Conservation (phyloP, 2,329 filamentous ascomycete genomes). For the Tolypocladium tropicale region DNA sequence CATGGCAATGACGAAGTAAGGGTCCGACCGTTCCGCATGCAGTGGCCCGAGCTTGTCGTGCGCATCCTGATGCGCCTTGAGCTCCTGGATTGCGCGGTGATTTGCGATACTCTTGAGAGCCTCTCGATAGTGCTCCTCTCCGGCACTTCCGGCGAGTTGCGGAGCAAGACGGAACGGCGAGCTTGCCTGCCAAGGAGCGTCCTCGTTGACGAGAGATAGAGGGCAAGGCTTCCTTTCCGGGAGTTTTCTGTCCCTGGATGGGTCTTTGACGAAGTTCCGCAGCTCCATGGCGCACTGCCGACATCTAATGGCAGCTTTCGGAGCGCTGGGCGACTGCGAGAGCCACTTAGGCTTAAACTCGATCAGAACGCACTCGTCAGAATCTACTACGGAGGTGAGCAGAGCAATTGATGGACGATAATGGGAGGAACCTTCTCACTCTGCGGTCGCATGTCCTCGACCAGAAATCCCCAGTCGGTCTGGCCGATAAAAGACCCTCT, state of each 20-base stretch:
- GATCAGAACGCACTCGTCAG: conserved; percentile 32
- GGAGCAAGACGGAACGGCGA: conserved; percentile 31
- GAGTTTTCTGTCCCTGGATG: conserved; percentile 19
- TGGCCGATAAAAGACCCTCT: conserved; percentile 39
- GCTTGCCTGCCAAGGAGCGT: conserved; percentile 31
- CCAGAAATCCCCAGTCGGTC: conserved; percentile 55
- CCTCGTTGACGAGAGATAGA: conserved; percentile 47
- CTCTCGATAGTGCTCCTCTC: conserved; percentile 15
- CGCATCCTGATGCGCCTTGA: conserved; percentile 26
- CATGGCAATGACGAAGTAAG: conserved; percentile 60
- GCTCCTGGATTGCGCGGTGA: conserved; percentile 22
- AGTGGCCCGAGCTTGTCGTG: conserved; percentile 35
- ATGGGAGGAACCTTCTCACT: conserved; percentile 11
- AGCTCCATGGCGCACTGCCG: conserved; percentile 58
- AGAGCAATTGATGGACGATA: neutral
- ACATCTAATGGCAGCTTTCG: conserved; percentile 51
- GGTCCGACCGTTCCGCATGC: conserved; percentile 25
- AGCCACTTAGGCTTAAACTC: conserved; percentile 87
- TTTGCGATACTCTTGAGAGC: conserved; percentile 18
- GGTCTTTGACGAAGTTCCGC: conserved; percentile 21
- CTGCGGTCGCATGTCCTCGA: conserved; percentile 56
- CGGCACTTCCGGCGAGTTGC: conserved; percentile 16
- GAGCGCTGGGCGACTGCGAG: conserved; percentile 63
- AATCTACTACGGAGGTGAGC: conserved; percentile 12
- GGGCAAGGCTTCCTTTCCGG: conserved; percentile 48